These are phyloP conservation scores for Penicillium desertorum DNA, from an alignment of 495 filamentous ascomycete species.

Conservation along the genomic window DNA sequence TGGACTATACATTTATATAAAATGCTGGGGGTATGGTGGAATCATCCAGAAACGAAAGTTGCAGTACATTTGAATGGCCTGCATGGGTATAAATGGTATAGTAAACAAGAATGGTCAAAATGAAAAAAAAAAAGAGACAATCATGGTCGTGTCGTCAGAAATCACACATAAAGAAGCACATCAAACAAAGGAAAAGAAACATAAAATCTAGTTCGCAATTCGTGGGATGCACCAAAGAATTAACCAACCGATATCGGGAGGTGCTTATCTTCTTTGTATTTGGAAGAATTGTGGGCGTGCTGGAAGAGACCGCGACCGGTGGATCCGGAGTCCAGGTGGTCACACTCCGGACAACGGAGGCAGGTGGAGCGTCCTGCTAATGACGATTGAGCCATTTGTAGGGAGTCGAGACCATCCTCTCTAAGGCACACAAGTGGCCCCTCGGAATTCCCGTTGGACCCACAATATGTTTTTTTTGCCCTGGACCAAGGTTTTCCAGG, in stretches of 20 bases:
- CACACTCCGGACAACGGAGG: background rate
- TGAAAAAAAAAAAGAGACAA: background rate
- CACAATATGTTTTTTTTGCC: background rate
- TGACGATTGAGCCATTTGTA: background rate
- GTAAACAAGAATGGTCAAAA: background rate
- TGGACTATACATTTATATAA: background rate
- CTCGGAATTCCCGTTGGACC: slow-evolving; percentile 8
- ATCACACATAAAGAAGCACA: background rate
- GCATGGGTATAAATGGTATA: slow-evolving; percentile 7
- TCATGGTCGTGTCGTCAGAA: slow-evolving; percentile 3
- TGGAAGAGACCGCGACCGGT: background rate
- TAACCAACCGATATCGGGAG: background rate
- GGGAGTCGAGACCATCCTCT: background rate
- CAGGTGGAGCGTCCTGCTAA: background rate
- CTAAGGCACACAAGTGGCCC: slow-evolving; percentile 1
- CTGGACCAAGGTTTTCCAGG: background rate
- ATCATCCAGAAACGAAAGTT: background rate
- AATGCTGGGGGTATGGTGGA: background rate
- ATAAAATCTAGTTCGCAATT: background rate
- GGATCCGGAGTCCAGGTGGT: background rate
- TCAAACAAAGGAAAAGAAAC: slow-evolving; percentile 1
- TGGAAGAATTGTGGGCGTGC: background rate
- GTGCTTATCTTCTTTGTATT: background rate
- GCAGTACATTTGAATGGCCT: background rate
- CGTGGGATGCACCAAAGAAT: background rate